Percentiles rank a stretch among this genome's conserved stretches.
Evolutionary conservation across 345 rosid species (phyloP).

Genomic region (Citrus reticulata): DNA sequence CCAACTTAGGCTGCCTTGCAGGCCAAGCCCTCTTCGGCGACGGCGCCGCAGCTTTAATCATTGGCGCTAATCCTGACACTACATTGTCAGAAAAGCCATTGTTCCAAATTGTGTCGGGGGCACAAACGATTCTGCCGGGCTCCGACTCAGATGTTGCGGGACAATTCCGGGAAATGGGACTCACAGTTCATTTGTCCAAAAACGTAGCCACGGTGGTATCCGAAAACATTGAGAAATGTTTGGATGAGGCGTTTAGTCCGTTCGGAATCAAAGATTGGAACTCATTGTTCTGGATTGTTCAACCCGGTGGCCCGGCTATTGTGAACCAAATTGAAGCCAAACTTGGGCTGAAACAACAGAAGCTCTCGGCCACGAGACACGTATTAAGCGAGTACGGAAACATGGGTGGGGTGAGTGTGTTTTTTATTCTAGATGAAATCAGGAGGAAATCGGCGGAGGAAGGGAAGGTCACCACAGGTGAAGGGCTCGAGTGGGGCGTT

Average conservation of each 20-base stretch:
- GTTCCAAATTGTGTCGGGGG: conserved; percentile 32
- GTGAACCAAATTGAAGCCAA: conserved; percentile 34
- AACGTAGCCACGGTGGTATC: conserved; percentile 34
- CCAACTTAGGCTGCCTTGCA: conserved; percentile 29
- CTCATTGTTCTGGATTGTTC: conserved; percentile 41
- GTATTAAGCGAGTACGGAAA: conserved; percentile 40
- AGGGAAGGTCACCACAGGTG: conserved; percentile 33
- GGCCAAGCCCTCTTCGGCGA: conserved; percentile 45
- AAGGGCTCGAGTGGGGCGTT: conserved; percentile 51
- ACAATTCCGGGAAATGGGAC: conserved; percentile 38
- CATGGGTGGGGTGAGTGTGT: conserved; percentile 35
- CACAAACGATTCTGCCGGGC: conserved; percentile 35
- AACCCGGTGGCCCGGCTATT: conserved; percentile 47
- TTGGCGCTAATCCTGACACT: conserved; percentile 29
- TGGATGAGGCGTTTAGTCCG: conserved; percentile 34
- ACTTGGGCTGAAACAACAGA: conserved; percentile 28
- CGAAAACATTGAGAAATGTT: conserved; percentile 29
- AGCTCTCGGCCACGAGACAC: conserved; percentile 26
- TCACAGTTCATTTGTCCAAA: conserved; percentile 31
- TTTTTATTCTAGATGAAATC: conserved; percentile 43
- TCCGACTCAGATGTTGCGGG: conserved; percentile 38
- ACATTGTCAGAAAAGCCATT: conserved; percentile 29
- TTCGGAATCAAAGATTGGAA: conserved; percentile 47
- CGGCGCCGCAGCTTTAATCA: conserved; percentile 37
- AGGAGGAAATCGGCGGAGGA: conserved; percentile 31